These are phyloP conservation scores for Pythium folliculosum DNA, from an alignment of 352 stramenopile genomes.

Conservation along the genomic window DNA sequence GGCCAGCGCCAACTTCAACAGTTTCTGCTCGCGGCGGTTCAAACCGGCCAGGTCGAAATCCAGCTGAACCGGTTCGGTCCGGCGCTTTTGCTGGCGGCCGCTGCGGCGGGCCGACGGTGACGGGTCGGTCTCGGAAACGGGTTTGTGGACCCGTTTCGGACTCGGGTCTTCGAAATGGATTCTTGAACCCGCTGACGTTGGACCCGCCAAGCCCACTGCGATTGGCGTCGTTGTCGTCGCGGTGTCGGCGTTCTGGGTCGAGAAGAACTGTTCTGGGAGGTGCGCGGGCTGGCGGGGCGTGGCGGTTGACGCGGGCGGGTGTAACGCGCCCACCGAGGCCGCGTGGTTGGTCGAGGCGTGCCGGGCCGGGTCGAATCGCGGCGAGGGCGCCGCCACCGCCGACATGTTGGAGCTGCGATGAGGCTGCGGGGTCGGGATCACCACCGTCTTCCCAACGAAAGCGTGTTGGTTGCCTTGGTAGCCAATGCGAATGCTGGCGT, in stretches of 20 bases:
- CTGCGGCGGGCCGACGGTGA: conserved; percentile 27
- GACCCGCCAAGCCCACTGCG: conserved; percentile 1
- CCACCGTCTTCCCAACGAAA: neutral
- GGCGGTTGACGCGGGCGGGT: neutral
- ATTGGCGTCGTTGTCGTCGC: conserved; percentile 18
- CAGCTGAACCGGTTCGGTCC: conserved; percentile 36
- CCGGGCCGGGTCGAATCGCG: conserved; percentile 6
- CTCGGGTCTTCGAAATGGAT: neutral
- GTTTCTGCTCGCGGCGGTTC: conserved; percentile 42
- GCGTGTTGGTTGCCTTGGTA: neutral
- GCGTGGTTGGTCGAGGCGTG: neutral
- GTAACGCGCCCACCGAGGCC: conserved; percentile 8
- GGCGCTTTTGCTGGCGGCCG: conserved; percentile 41
- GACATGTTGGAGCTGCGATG: conserved; percentile 6
- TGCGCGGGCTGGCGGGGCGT: neutral
- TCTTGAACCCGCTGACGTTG: neutral
- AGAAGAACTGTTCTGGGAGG: neutral
- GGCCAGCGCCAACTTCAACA: conserved; percentile 65
- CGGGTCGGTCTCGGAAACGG: conserved; percentile 7
- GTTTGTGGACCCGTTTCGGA: conserved; percentile 9
- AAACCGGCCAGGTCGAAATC: conserved; percentile 23
- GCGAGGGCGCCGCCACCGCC: conserved; percentile 18
- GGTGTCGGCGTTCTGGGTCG: conserved; percentile 8
- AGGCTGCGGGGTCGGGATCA: neutral
- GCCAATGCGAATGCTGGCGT: conserved; percentile 18